phyloP scores from a whole-genome alignment of 805 yeast genomes.

The Schizosaccharomyces octosporus region DNA sequence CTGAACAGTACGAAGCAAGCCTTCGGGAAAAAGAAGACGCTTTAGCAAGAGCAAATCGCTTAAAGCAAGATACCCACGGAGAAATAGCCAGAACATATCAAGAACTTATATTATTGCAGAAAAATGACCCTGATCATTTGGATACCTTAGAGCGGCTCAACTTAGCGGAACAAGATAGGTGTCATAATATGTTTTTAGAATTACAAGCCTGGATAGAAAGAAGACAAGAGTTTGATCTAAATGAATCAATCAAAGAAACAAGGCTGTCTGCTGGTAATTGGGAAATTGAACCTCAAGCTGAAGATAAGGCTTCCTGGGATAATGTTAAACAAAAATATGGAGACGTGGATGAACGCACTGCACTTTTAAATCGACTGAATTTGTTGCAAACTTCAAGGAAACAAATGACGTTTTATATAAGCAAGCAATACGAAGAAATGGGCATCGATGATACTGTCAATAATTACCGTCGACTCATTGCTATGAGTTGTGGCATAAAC shows the following conservation, averaged over 20 bases:
- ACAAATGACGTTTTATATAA: slow-evolving; percentile 22
- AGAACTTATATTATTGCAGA: not conserved
- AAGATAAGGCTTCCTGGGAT: not conserved
- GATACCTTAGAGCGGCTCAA: not conserved
- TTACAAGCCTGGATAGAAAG: not conserved
- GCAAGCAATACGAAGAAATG: slow-evolving; percentile 23
- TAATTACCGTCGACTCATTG: slow-evolving; percentile 56
- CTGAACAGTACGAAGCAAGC: slow-evolving; percentile 28
- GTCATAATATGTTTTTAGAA: too few relatives aligned
- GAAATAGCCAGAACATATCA: slow-evolving; percentile 12
- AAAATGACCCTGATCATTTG: not conserved
- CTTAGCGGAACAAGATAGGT: not conserved
- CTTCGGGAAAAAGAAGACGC: slow-evolving; percentile 31
- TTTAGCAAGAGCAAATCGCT: slow-evolving; percentile 22
- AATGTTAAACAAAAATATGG: too few relatives aligned
- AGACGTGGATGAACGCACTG: too few relatives aligned
- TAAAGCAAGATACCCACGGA: slow-evolving; percentile 19
- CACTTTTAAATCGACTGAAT: slow-evolving; percentile 17
- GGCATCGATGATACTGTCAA: slow-evolving; percentile 34
- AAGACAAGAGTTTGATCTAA: not conserved
- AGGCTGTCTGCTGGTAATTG: slow-evolving; percentile 1
- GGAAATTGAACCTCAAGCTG: not conserved
- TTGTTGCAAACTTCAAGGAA: slow-evolving; percentile 20
- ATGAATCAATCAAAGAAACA: not conserved
- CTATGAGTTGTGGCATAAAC: slow-evolving; percentile 51